Base-by-base conservation (phyloP, 257 asterid genomes). In the Solanum bulbocastanum region DNA sequence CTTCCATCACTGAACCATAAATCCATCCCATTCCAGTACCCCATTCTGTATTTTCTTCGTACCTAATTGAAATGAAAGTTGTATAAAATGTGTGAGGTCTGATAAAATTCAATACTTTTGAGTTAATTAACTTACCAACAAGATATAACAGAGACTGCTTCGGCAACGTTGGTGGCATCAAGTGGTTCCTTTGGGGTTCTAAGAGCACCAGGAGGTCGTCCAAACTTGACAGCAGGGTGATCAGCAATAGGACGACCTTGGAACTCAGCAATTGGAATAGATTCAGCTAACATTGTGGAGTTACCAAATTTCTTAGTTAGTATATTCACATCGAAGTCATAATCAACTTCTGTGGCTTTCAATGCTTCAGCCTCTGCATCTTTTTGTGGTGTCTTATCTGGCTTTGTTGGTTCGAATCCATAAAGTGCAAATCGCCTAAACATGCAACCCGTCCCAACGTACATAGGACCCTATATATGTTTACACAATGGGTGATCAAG, bases 141-240 rank as follows among this genome's bases (percentile, higher is more conserved):
- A 33, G 94, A 92, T 39, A 92, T 90, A 37, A 90, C 93, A 14
- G 91, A 88, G 36, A 92, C 91, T 12, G 92, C 90, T 87, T 92
- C 93, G 1, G 94, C 94, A 1, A 92, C 92, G 0, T 91, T 89
- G 11, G 92, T 71, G 30, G 94, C 91, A 68, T 92, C 94, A 25
- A 92, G 90, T 27, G 90, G 92, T 83, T 89, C 92, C 14, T 88
- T 86, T 32, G 92, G 93, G 44, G 69, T 73, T 32, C 91, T 85
- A 30, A 92, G 93, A 36, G 87, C 88, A 32, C 93, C 92, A 4
- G 93, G 91, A 2, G 92, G 92, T 75, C 94, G 86, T 40, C 94
- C 94, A 66, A 73, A 88, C 90, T 92, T 92, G 72, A 92, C 92
- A n/a, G 94, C 92, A 65, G 93, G 92, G 82, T 92, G 94, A 91